phyloP scores from a whole-genome alignment of 305 asterid species.

The Solanum aculeatissimum region DNA sequence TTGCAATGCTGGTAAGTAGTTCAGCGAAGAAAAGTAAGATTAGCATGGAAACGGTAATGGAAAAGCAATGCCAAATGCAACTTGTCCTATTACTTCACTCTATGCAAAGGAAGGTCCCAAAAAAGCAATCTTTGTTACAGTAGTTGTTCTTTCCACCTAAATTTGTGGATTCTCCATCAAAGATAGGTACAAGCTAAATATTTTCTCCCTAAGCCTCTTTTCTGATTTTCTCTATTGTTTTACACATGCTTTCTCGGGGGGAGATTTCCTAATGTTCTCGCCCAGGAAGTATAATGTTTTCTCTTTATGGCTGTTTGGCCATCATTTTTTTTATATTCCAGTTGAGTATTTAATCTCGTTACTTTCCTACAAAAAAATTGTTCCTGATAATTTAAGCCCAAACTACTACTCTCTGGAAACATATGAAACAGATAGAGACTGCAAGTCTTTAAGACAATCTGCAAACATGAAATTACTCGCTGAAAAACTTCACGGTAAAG shows the following conservation, averaged over 20 bases:
- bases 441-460: not conserved
- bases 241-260: not conserved
- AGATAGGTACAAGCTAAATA: not conserved
- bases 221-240: not conserved
- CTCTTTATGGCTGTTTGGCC: not conserved
- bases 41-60: not conserved
- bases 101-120: not conserved
- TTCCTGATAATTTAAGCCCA: not conserved
- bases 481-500: not conserved
- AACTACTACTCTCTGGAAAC: not conserved
- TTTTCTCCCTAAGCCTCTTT: not conserved
- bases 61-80: not conserved
- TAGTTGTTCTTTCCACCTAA: not conserved
- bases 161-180: not conserved
- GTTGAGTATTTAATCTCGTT: not conserved
- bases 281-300: not conserved
- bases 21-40: not conserved
- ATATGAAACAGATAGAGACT: not conserved
- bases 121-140: not conserved
- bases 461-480: not conserved
- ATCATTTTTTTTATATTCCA: not conserved
- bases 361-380: not conserved
- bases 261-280: not conserved
- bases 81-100: not conserved
- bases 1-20: not conserved